A percentile compares a stretch with the other conserved stretches of the same genome.
Conservation (phyloP, 805 yeast species). For the Candida succiphila region DNA sequence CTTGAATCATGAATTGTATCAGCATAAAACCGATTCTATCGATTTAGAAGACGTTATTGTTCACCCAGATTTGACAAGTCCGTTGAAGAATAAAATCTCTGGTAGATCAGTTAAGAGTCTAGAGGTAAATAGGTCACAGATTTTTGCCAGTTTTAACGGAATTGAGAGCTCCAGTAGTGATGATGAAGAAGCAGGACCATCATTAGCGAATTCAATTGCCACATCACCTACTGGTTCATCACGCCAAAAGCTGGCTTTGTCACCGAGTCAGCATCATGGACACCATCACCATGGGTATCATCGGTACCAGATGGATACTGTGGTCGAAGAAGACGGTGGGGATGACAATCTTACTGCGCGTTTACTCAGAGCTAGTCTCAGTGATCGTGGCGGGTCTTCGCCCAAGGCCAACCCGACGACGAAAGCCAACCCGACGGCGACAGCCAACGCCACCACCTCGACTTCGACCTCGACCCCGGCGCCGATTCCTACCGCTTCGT, state of each 20-base stretch:
- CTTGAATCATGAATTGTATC: conserved; percentile 15
- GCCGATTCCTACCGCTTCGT: not conserved
- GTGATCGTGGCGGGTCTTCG: not conserved
- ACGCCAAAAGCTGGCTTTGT: too few species aligned
- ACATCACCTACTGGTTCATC: conserved; percentile 1
- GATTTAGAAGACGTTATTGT: conserved; percentile 2
- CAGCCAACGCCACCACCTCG: too few species aligned
- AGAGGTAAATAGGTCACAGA: conserved; percentile 17
- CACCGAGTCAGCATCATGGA: not conserved
- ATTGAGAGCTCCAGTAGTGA: conserved; percentile 4
- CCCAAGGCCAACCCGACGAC: not conserved
- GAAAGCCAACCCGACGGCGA: not conserved
- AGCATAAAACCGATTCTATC: conserved; percentile 4
- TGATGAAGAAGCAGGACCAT: conserved; percentile 3
- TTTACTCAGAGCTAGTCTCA: not conserved
- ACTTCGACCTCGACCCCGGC: too few species aligned
- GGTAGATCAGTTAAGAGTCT: conserved; percentile 4
- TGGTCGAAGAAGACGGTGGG: not conserved
- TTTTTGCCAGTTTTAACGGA: conserved; percentile 8
- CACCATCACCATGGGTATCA: not conserved
- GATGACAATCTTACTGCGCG: not conserved
- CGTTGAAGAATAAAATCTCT: not conserved
- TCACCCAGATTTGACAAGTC: not conserved
- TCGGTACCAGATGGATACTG: not conserved
- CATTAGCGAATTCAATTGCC: not conserved